These are phyloP conservation scores for Lachnellula arida DNA, from an alignment of 2,329 filamentous ascomycete genomes.

Conservation along the genomic window DNA sequence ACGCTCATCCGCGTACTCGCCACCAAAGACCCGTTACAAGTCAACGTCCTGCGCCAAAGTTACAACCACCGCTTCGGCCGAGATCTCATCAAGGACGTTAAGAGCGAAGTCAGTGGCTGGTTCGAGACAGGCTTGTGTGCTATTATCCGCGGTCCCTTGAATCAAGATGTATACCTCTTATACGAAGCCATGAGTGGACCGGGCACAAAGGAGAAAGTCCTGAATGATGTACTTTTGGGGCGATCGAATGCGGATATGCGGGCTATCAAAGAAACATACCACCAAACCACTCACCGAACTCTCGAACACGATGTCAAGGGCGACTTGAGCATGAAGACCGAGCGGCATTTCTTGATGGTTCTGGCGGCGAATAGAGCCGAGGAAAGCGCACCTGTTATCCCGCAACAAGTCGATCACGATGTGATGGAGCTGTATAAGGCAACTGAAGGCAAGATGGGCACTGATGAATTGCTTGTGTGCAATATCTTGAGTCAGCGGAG, in stretches of 20 bases:
- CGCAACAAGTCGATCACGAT: conserved; percentile 69
- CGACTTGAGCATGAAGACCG: conserved; percentile 82
- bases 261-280: conserved; percentile 79
- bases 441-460: conserved; percentile 67
- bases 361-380: conserved; percentile 70
- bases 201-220: conserved; percentile 79
- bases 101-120: conserved; percentile 70
- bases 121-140: conserved; percentile 72
- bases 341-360: conserved; percentile 79
- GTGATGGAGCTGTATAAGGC: conserved; percentile 71
- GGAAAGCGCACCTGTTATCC: conserved; percentile 69
- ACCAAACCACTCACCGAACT: conserved; percentile 57
- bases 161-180: conserved; percentile 68
- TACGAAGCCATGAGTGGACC: conserved; percentile 68
- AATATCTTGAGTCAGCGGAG: conserved; percentile 71
- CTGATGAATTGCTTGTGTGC: conserved; percentile 73
- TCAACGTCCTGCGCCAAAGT: conserved; percentile 61
- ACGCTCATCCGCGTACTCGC: conserved; percentile 65
- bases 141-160: conserved; percentile 72
- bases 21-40: conserved; percentile 72
- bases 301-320: conserved; percentile 69
- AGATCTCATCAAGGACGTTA: conserved; percentile 68
- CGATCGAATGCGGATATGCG: conserved; percentile 83
- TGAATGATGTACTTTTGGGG: conserved; percentile 81
- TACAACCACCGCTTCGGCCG: conserved; percentile 63